Evolutionary conservation across 2,329 filamentous ascomycete species (phyloP).

Genomic region (Colletotrichum lindemuthianum): DNA sequence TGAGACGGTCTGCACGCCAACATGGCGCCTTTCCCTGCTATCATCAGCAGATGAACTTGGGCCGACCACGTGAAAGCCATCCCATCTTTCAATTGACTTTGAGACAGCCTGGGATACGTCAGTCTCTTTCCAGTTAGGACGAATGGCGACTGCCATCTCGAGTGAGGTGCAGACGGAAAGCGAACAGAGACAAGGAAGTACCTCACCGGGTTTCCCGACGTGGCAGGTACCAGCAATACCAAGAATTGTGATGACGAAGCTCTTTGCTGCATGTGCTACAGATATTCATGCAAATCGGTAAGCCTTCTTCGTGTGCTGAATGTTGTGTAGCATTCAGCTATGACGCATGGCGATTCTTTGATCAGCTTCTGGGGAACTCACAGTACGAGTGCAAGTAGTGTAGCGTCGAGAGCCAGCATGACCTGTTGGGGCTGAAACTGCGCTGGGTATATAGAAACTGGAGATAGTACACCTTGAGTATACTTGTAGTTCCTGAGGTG

Average conservation of each 20-base stretch:
- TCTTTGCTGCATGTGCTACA: not conserved
- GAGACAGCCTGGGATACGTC: constrained; percentile 8
- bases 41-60: constrained; percentile 16
- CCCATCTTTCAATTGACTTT: constrained; percentile 30
- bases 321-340: too few relatives aligned
- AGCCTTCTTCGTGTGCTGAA: too few relatives aligned
- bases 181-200: not conserved
- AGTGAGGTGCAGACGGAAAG: not conserved
- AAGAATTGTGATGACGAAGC: constrained; percentile 30
- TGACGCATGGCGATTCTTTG: too few relatives aligned
- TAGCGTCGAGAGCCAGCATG: too few relatives aligned
- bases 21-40: constrained; percentile 8
- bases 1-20: constrained; percentile 17
- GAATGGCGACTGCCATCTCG: constrained; percentile 4
- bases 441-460: constrained; percentile 24
- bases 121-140: too few relatives aligned
- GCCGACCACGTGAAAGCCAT: constrained; percentile 13
- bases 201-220: constrained; percentile 26
- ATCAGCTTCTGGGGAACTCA: not conserved
- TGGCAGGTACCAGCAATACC: constrained; percentile 23
- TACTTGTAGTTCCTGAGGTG: too few relatives aligned
- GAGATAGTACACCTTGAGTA: not conserved
- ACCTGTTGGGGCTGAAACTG: not conserved
- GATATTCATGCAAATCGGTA: too few relatives aligned
- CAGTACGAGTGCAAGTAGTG: too few relatives aligned